Base-by-base conservation (phyloP, 2,329 filamentous ascomycete genomes). In the Dendryphion nanum region DNA sequence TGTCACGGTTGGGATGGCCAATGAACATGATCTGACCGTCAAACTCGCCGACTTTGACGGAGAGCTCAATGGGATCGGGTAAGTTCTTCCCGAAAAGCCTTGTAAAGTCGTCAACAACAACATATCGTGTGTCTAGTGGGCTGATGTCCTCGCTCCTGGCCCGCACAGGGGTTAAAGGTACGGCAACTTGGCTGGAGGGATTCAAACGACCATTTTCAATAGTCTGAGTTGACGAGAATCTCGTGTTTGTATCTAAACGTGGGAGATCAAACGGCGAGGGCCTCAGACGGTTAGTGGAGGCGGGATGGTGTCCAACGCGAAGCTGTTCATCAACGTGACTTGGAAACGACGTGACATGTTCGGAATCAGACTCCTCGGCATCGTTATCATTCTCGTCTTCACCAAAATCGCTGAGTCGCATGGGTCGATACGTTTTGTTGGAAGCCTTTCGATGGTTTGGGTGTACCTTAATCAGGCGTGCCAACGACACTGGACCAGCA, bases 21-120 rank as follows among this genome's bases (percentile, higher is more conserved):
- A 71, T 64, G 52, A 73, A 74, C 12, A 67, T 57, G 14, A 74
- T 53, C 41, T 72, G 63, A 6, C 70, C 70, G 33, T 72, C 58
- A 18, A 59, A 56, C 4, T 50, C 38, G 10, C 59, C 57, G 24
- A 48, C 44, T 19, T 58, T 38, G 29, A 55, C 48, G 4, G 58
- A 54, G 17, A 74, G 59, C 40, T 56, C 65, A 13, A 67, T 64
- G 4, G 63, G 61, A 14, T 67, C 59, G n/a, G 70, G 69, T 2
- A 73, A 56, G 5, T 53, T 50, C 16, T 63, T 61, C 16, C 67
- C 69, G 33, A 73, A 74, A 12, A 71, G 50, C 18, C 63, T 46
- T 30, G 54, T 48, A 34, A 67, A 61, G 18, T 64, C 58, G 16
- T 56, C 50, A 6, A 42, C 21, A 1, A 37, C 23, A 20, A 16